phyloP scores from a whole-genome alignment of 208 protist species.

The Trypanosomatidae sp. region DNA sequence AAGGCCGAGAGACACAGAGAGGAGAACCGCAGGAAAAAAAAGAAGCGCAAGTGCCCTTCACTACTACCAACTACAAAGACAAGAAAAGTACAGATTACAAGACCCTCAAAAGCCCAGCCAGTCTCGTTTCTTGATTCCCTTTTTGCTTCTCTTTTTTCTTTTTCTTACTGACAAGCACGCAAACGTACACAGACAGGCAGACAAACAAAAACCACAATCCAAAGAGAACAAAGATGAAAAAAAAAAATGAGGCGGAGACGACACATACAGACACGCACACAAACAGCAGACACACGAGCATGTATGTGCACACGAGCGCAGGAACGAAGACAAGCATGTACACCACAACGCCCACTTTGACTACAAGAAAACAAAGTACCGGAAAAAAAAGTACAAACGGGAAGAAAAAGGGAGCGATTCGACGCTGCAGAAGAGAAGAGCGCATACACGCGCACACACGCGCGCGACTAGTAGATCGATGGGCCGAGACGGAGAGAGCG shows the following conservation, averaged over 20 bases:
- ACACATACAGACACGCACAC: constrained; percentile 10
- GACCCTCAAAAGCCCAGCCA: neutral
- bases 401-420: neutral
- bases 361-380: constrained; percentile 7
- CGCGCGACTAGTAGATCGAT: neutral
- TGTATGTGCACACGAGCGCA: constrained; percentile 7
- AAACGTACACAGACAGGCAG: neutral
- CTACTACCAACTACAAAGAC: neutral
- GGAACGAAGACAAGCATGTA: constrained; percentile 8
- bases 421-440: neutral
- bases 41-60: neutral
- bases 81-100: neutral
- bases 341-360: constrained; percentile 1
- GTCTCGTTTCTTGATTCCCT: neutral
- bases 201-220: neutral
- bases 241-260: constrained; percentile 8
- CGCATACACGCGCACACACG: neutral
- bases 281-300: constrained; percentile 10
- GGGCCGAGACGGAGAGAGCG: neutral
- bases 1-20: neutral
- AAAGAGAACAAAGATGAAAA: neutral
- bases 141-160: neutral
- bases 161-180: neutral
- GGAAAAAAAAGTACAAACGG: constrained; percentile 3
- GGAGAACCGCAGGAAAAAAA: neutral